Evolutionary conservation across 306 rosid genomes (phyloP).

Genomic region (Citrullus amarus): DNA sequence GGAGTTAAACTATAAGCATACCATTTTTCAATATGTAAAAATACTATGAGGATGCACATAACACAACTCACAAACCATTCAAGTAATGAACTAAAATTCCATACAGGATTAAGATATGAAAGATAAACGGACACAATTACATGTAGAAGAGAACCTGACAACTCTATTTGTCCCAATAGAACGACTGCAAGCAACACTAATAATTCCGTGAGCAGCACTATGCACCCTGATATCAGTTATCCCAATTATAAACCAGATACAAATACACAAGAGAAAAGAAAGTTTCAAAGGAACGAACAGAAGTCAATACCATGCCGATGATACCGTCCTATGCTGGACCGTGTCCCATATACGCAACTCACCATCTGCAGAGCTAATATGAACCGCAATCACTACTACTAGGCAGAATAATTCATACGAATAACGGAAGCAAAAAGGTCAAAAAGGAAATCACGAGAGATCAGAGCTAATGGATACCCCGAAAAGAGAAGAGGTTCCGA

Average conservation of each 20-base stretch:
- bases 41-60: not conserved
- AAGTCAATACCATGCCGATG: constrained; percentile 55
- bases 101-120: not conserved
- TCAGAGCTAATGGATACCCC: constrained; percentile 24
- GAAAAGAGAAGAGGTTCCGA: constrained; percentile 45
- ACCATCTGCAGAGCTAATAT: constrained; percentile 63
- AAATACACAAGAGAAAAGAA: not conserved
- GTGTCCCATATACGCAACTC: constrained; percentile 86
- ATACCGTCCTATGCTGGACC: constrained; percentile 54
- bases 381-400: not conserved
- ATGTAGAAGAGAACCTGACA: constrained; percentile 38
- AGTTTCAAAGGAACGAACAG: not conserved
- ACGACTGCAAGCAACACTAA: constrained; percentile 47
- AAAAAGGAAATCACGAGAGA: not conserved
- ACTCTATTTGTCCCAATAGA: constrained; percentile 53
- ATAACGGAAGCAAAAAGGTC: not conserved
- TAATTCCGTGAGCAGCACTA: constrained; percentile 77
- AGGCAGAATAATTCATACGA: not conserved
- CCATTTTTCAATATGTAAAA: not conserved
- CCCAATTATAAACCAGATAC: not conserved
- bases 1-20: not conserved
- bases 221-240: constrained; percentile 42
- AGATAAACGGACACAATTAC: not conserved
- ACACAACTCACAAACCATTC: constrained; percentile 6
- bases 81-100: not conserved